phyloP scores from a whole-genome alignment of 2,329 filamentous ascomycete species.

The Fusarium liriodendri region DNA sequence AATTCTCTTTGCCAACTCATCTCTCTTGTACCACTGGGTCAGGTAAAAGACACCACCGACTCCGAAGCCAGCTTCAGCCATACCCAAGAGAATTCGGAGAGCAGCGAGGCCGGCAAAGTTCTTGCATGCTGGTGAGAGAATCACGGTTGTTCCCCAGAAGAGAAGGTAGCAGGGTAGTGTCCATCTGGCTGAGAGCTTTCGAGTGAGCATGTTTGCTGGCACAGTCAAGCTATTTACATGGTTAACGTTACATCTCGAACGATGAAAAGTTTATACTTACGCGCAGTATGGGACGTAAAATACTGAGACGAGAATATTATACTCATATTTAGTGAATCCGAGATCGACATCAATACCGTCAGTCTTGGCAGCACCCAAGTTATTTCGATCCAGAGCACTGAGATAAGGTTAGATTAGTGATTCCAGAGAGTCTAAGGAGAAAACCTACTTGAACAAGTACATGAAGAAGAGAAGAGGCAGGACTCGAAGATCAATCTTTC shows the following conservation, averaged over 20 bases:
- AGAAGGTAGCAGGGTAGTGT: not conserved
- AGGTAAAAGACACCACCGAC: not conserved
- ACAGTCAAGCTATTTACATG: not conserved
- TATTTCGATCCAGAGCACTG: not conserved
- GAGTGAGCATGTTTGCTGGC: conserved; percentile 1
- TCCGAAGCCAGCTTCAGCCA: not conserved
- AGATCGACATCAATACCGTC: not conserved
- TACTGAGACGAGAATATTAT: not conserved
- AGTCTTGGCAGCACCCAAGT: not conserved
- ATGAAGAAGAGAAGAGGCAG: not conserved
- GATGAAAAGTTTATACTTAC: not conserved
- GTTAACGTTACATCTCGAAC: not conserved
- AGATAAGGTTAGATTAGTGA: not conserved
- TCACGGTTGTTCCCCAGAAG: conserved; percentile 1
- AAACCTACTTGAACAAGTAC: not conserved
- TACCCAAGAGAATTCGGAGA: not conserved
- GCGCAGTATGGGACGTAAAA: not conserved
- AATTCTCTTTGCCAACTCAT: not conserved
- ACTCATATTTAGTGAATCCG: not conserved
- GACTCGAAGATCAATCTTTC: not conserved
- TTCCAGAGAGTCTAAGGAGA: too few relatives aligned
- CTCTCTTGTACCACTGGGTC: not conserved
- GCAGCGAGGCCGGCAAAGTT: not conserved
- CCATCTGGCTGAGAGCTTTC: not conserved
- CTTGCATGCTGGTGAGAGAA: not conserved